Percentiles rank a stretch among this genome's conserved stretches.
These are phyloP conservation scores for Parachaetomium inaequale DNA, from an alignment of 495 filamentous ascomycete genomes.

Conservation along the genomic window DNA sequence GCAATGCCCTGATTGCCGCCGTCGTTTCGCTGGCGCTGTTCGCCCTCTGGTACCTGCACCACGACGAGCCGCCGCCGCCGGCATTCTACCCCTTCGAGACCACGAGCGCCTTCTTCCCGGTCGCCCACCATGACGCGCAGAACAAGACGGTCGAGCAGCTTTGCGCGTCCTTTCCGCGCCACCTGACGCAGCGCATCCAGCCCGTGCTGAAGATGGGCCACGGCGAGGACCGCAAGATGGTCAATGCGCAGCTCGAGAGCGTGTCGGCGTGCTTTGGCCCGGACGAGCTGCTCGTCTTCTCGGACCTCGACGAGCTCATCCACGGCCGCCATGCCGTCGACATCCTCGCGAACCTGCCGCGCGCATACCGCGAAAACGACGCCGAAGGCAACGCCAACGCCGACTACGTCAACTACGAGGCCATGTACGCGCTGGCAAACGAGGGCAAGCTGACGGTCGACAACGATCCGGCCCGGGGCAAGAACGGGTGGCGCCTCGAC, in stretches of 20 bases:
- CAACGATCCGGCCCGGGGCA: constrained; percentile 17
- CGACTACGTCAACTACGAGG: constrained; percentile 16
- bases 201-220: constrained; percentile 31
- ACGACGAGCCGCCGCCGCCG: neutral
- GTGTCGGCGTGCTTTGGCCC: constrained; percentile 26
- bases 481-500: constrained; percentile 56
- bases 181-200: constrained; percentile 23
- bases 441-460: constrained; percentile 19
- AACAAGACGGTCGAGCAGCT: constrained; percentile 16
- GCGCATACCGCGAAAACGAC: neutral
- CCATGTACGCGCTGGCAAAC: constrained; percentile 7
- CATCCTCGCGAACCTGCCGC: constrained; percentile 33
- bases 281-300: constrained; percentile 44
- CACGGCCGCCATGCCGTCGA: constrained; percentile 37
- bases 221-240: constrained; percentile 19
- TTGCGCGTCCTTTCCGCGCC: constrained; percentile 25
- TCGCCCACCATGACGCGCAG: constrained; percentile 2
- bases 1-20: neutral
- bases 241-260: constrained; percentile 22
- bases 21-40: neutral
- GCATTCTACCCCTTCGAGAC: constrained; percentile 16
- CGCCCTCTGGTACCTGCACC: neutral
- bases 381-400: neutral
- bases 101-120: constrained; percentile 20
- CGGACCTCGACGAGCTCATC: constrained; percentile 38